Base-by-base conservation (phyloP, 2,329 filamentous ascomycete species). In the Aspergillus brasiliensis region DNA sequence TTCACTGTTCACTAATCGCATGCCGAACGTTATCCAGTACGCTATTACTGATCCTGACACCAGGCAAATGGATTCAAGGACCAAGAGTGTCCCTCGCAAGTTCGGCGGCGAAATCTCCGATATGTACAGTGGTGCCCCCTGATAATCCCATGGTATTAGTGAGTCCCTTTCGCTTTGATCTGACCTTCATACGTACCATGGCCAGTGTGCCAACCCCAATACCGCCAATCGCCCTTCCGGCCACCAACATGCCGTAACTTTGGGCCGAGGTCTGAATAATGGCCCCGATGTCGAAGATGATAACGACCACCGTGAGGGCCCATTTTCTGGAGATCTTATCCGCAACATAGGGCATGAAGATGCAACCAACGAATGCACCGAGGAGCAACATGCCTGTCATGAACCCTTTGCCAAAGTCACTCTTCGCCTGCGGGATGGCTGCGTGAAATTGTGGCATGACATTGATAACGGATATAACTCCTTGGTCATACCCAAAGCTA, bases 1-100 rank as follows among this genome's bases (percentile, higher is more conserved):
- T 67, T 80, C 75, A 31, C 75, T 67, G 0, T 71, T 60, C 42
- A 83, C 77, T 62, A 75, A 73, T 5, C 75, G 70, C 0, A 82
- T 84, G 0, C 78, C 83, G 58, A 84, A 86, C 0, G 81, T 82
- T 38, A 83, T 82, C 80, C 81, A 86, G 65, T 80, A 86, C 1
- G 82, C 79, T 23, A 84, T 73, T 3, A 84, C 78, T 58, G 80
- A 63, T 8, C 69, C 71, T 2, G 60, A 51, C 2, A 70, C 67
- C 19, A 73, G 71, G n/a, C 62, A 63, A 17, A 71, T 59, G 1
- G 62, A 63, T 55, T 69, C 66, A 23, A 71, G 55, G 1, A 69
- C 67, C 1, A 68, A 51, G 1, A 70, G 60, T 1, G 67, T 58
- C 19, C 68, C 68, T 19, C 66, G 57, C 23, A 69, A 49, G 1